Conservation (phyloP, 2,329 filamentous ascomycete genomes). For the Diaporthe amygdali region DNA sequence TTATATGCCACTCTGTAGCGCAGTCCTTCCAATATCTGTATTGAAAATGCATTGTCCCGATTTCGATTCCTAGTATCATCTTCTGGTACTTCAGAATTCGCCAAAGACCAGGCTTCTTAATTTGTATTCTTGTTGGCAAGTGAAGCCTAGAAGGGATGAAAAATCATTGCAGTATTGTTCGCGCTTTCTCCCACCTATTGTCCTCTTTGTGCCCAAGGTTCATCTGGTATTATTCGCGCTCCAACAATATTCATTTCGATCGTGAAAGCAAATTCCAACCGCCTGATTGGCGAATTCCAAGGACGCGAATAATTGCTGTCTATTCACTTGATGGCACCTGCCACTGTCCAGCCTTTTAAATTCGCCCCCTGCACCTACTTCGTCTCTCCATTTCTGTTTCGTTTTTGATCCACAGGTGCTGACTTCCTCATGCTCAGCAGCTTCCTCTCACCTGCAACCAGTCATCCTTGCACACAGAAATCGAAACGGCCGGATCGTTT, state of each 20-base stretch:
- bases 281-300: not conserved
- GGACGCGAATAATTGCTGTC: not conserved
- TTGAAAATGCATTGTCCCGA: too few species aligned
- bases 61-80: not conserved
- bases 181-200: not conserved
- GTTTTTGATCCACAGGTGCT: not conserved
- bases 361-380: not conserved
- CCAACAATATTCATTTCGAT: not conserved
- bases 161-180: not conserved
- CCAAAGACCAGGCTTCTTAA: not conserved
- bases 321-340: not conserved
- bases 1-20: too few species aligned
- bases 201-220: not conserved
- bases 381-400: not conserved
- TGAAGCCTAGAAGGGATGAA: too few species aligned
- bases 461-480: too few species aligned
- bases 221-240: not conserved
- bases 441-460: not conserved
- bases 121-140: not conserved
- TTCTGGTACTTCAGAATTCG: not conserved
- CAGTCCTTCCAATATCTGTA: not conserved
- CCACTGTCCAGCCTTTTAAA: not conserved
- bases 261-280: not conserved
- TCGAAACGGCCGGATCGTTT: not conserved
- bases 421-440: not conserved